A percentile compares a stretch with the other conserved stretches of the same genome.
Evolutionary conservation across 306 rosid species (phyloP).

Genomic region (Rosa lucieae): DNA sequence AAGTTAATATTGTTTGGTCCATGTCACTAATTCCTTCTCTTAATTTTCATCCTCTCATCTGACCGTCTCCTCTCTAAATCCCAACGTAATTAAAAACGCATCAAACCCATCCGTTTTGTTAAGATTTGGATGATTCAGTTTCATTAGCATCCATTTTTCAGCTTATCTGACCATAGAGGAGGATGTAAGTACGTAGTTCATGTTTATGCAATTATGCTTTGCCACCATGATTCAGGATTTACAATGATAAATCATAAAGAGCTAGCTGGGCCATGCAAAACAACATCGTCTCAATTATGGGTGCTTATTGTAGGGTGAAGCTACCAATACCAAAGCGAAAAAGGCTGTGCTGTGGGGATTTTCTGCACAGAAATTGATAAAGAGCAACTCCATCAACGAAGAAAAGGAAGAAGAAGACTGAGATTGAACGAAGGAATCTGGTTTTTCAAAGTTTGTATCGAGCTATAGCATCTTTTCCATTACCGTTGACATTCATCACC

Average conservation of each 20-base stretch:
- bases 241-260: not conserved
- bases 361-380: conserved; percentile 87
- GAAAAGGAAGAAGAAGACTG: conserved; percentile 37
- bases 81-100: not conserved
- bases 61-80: too few species aligned
- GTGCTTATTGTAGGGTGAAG: conserved; percentile 29
- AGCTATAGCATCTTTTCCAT: conserved; percentile 43
- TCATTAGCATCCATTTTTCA: not conserved
- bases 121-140: not conserved
- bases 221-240: not conserved
- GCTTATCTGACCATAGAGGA: not conserved
- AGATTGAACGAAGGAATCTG: conserved; percentile 4
- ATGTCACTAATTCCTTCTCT: not conserved
- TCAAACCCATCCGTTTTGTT: not conserved
- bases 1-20: too few species aligned
- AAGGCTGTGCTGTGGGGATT: conserved; percentile 48
- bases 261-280: conserved; percentile 10
- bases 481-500: conserved; percentile 69
- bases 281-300: conserved; percentile 17
- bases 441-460: conserved; percentile 44
- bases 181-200: not conserved
- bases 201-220: not conserved
- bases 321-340: conserved; percentile 21
- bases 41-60: not conserved
- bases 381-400: conserved; percentile 40